phyloP scores from a whole-genome alignment of 129 eudicot genomes.

The Artemisia argyi region DNA sequence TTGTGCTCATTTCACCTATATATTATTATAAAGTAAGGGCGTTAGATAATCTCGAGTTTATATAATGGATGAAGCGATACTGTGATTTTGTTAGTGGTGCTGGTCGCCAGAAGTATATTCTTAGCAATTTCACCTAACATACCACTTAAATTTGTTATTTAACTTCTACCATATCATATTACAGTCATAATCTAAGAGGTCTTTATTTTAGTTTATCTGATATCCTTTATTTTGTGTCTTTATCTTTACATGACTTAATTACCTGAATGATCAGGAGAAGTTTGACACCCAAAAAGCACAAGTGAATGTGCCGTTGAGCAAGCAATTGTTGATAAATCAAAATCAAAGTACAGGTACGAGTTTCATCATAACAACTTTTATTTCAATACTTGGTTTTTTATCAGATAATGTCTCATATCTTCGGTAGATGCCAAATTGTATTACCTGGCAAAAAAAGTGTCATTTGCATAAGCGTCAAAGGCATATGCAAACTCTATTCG shows the following conservation, averaged over 20 bases:
- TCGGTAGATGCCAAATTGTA: slow-evolving; percentile 33
- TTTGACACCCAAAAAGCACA: slow-evolving; percentile 75
- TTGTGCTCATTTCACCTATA: too few relatives aligned
- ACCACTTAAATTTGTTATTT: slow-evolving; percentile 1
- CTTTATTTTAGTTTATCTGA: too few relatives aligned
- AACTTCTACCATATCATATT: slow-evolving; percentile 7
- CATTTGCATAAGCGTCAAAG: too few relatives aligned
- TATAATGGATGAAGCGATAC: slow-evolving; percentile 97
- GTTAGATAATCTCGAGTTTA: slow-evolving; percentile 85
- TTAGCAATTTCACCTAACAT: background rate
- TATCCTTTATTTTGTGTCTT: too few relatives aligned
- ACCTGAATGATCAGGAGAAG: slow-evolving; percentile 51
- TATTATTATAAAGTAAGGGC: slow-evolving; percentile 60
- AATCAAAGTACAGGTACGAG: slow-evolving; percentile 44
- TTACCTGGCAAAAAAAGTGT: too few relatives aligned
- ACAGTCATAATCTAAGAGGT: slow-evolving; percentile 62
- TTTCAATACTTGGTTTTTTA: background rate
- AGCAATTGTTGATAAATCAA: slow-evolving; percentile 22
- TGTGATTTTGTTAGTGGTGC: slow-evolving; percentile 80
- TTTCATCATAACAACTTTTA: slow-evolving; percentile 4
- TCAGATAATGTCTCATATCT: slow-evolving; percentile 7
- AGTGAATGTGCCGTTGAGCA: slow-evolving; percentile 33
- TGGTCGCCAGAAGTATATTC: slow-evolving; percentile 49
- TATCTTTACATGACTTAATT: background rate
- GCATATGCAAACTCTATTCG: too few relatives aligned